Conservation (phyloP, 108 stramenopile species). For the Chaetoceros tenuissimus region DNA sequence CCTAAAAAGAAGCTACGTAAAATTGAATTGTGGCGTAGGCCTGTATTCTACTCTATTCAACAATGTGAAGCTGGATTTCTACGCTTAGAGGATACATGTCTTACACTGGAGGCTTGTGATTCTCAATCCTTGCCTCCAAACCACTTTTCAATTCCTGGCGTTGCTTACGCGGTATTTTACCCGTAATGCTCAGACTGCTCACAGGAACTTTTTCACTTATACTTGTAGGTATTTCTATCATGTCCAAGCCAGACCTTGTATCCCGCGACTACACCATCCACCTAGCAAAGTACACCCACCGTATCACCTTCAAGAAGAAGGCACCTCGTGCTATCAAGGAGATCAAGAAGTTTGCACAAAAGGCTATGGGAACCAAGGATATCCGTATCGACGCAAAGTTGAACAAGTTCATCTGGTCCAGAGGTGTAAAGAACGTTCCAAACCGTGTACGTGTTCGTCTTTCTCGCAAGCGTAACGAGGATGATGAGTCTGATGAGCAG, state of each 20-base stretch:
- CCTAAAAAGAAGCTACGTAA: too few species aligned
- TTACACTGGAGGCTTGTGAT: too few species aligned
- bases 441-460: constrained; percentile 94
- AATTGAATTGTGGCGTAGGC: too few species aligned
- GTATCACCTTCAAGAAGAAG: constrained; percentile 91
- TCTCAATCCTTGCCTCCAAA: neutral
- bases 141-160: neutral
- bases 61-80: too few species aligned
- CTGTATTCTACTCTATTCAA: too few species aligned
- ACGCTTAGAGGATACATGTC: too few species aligned
- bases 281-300: constrained; percentile 93
- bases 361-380: constrained; percentile 95
- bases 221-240: neutral
- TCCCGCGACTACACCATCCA: constrained; percentile 97
- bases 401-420: constrained; percentile 89
- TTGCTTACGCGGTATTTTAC: neutral
- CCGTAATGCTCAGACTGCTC: neutral
- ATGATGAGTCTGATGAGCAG: constrained; percentile 97
- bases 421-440: constrained; percentile 96
- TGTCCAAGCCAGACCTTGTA: constrained; percentile 68
- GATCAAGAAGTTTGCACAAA: constrained; percentile 89
- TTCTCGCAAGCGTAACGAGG: constrained; percentile 95
- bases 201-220: neutral
- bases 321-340: constrained; percentile 97
- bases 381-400: constrained; percentile 80